A percentile compares a stretch with the other conserved stretches of the same genome.
These are phyloP conservation scores for Sugiyamaella sp. DNA, from an alignment of 1,139 yeast species.

Conservation along the genomic window DNA sequence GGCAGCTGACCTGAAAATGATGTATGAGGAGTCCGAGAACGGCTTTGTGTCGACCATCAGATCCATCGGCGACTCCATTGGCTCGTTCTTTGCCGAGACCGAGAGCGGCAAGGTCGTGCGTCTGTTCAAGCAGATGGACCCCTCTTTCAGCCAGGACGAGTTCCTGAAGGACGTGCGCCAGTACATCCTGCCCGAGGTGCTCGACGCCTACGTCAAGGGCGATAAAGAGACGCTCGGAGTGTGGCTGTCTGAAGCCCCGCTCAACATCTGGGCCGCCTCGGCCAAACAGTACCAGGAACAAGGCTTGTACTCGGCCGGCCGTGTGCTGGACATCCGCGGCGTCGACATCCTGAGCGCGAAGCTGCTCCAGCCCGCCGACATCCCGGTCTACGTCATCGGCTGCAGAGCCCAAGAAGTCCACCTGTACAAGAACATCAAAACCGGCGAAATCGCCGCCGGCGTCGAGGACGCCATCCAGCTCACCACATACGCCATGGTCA, in stretches of 20 bases:
- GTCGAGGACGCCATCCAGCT: constrained; percentile 90
- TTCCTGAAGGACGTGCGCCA: constrained; percentile 87
- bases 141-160: constrained; percentile 76
- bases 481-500: constrained; percentile 94
- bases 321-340: constrained; percentile 91
- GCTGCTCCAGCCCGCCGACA: constrained; percentile 85
- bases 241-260: constrained; percentile 98
- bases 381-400: constrained; percentile 90
- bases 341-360: constrained; percentile 91
- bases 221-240: constrained; percentile 78
- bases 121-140: constrained; percentile 87
- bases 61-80: constrained; percentile 76
- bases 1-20: constrained; percentile 62
- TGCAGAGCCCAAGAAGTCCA: constrained; percentile 98
- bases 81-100: constrained; percentile 92
- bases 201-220: constrained; percentile 94
- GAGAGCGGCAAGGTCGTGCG: constrained; percentile 91
- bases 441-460: constrained; percentile 96
- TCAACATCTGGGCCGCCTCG: constrained; percentile 90
- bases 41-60: constrained; percentile 83
- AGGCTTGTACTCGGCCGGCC: constrained; percentile 89
- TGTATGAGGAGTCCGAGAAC: constrained; percentile 87
- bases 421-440: constrained; percentile 82
- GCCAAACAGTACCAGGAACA: constrained; percentile 92
- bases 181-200: constrained; percentile 90